phyloP scores from a whole-genome alignment of 148 eudicot genomes.

The Suaeda aralocaspica region DNA sequence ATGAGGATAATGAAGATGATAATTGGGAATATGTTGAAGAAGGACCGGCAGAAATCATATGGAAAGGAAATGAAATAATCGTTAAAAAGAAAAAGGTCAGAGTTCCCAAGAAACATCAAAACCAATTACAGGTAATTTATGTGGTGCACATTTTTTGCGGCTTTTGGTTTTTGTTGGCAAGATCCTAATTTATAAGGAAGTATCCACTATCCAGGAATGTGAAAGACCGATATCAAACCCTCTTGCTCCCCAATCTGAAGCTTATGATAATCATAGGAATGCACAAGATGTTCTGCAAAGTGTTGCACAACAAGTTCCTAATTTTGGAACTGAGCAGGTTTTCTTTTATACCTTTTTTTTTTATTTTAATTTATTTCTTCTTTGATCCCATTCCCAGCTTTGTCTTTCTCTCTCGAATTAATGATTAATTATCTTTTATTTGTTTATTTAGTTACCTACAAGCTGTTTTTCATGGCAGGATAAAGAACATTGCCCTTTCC shows the following conservation, averaged over 20 bases:
- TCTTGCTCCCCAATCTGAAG: conserved; percentile 94
- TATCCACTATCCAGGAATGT: conserved; percentile 48
- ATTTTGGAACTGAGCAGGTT: conserved; percentile 97
- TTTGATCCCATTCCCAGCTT: background rate
- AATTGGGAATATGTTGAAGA: conserved; percentile 90
- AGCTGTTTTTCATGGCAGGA: conserved; percentile 52
- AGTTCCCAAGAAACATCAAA: conserved; percentile 65
- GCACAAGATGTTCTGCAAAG: conserved; percentile 66
- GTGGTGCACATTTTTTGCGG: background rate
- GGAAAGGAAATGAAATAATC: conserved; percentile 96
- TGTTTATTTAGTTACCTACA: background rate
- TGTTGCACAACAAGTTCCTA: conserved; percentile 90
- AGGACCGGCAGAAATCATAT: conserved; percentile 95
- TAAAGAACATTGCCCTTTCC: conserved; percentile 98
- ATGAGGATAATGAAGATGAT: conserved; percentile 47
- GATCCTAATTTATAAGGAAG: conserved; percentile 8
- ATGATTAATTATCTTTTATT: background rate
- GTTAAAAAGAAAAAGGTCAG: conserved; percentile 83
- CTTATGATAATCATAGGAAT: conserved; percentile 54
- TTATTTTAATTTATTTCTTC: background rate
- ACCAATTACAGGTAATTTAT: conserved; percentile 42
- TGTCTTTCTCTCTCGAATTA: background rate
- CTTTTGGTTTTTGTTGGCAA: conserved; percentile 4
- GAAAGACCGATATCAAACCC: conserved; percentile 92
- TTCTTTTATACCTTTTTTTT: background rate